These are phyloP conservation scores for Magnolia officinalis DNA, from an alignment of 164 flowering plant species.

Conservation along the genomic window DNA sequence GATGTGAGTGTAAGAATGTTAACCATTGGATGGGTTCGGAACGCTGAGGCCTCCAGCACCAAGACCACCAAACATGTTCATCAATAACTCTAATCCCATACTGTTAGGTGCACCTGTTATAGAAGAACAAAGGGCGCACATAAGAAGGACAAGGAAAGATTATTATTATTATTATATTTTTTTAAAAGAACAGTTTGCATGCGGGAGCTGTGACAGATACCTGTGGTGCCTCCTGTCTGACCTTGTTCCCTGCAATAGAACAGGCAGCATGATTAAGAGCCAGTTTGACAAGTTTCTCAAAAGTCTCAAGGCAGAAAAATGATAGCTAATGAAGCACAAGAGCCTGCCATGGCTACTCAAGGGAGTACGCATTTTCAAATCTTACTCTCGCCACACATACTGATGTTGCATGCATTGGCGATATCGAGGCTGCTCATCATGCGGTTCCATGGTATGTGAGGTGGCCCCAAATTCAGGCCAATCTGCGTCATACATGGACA, in stretches of 20 bases:
- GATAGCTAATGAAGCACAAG: not conserved
- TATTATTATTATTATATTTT: not conserved
- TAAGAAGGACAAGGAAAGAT: no score
- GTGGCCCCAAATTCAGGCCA: not conserved
- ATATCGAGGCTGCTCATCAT: not conserved
- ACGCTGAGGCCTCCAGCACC: constrained; percentile 42
- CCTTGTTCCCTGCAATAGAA: constrained; percentile 46
- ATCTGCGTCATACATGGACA: not conserved
- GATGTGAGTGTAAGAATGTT: constrained; percentile 2
- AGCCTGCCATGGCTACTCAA: not conserved
- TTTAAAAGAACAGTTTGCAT: not conserved
- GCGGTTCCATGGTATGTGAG: not conserved
- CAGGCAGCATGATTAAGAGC: not conserved
- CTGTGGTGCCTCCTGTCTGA: constrained; percentile 48
- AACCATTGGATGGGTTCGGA: constrained; percentile 41
- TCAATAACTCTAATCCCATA: constrained; percentile 45
- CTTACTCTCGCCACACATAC: not conserved
- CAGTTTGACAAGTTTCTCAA: not conserved
- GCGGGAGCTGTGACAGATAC: constrained; percentile 18
- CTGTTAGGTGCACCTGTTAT: constrained; percentile 32
- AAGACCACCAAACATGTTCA: constrained; percentile 67
- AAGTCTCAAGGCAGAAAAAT: no score
- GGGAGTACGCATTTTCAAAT: not conserved
- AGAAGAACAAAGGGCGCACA: not conserved
- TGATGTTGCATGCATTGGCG: not conserved